Base-by-base conservation (phyloP, 1,284 basidiomycete genomes). In the Singerocomus rubriflavus region DNA sequence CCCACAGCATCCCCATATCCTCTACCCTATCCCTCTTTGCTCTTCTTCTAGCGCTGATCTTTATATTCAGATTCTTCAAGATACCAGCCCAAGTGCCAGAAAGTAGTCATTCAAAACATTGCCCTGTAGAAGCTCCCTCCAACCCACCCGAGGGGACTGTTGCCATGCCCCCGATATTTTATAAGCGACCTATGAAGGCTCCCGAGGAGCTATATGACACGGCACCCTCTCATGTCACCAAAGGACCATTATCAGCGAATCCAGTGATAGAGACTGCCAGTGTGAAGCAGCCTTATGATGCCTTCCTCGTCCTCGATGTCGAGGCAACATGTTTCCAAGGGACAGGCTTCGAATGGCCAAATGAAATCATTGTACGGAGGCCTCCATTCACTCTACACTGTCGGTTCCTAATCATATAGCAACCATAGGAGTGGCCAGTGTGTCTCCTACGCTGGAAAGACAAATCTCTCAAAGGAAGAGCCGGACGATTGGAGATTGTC, bases 351-450 rank as follows among this genome's bases (percentile, higher is more conserved):
- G 79, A 83, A 49, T 92, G 83, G 69, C 88, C 91, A 7, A 97
- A 97, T 68, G 94, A 98, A 73, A 94, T 97, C 51, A 96, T 97
- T 56, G 92, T 91, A 66, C 65, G 87, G 68, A 46, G 36, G 44
- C 45, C 33, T 53, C 30, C 39, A 40, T 46, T 44, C 56, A 12
- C 41, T 45, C 43, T 21, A 29, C 45, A 46, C 37, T 64, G 61
- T 62, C 67, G 29, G 63, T 68, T 53, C 65, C 65, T 57, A 38
- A 55, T 54, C 47, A 44, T 41, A 43, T 49, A 9, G 50, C 40
- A 35, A 47, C 54, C 57, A 54, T 66, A 91, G 89, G 93, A 95
- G 71, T 90, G 89, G 71, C 92, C 92, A 5, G 91, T 98, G 11
- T 85, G 91, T 52, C 74, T 98, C 4, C 75, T 98, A 51, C 80